Evolutionary conservation across 768 basidiomycete species (phyloP), one percentile per base, ranked within the genome.

Genomic region (Lactarius sanguifluus): DNA sequence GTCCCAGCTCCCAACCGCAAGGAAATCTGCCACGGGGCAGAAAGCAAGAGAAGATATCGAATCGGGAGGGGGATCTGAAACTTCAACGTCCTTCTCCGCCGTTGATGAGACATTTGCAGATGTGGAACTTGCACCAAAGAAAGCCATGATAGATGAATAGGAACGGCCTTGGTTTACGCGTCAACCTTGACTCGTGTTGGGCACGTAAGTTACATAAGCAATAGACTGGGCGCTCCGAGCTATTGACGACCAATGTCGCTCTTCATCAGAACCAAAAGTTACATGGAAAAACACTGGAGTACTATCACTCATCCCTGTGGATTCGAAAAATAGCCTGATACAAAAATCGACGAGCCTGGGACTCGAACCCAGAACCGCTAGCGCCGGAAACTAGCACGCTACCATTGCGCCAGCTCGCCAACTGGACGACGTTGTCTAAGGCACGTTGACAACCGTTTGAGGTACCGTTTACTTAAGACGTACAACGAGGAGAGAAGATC

Each of bases 1-100:
- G 73, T 92, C 91, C 96, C 96, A 98, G 71, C 89, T 91, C 62
- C 87, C 94, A 15, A 96, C 95, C 10, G 96, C 94, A 30, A 98
- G 83, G 74, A 92, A 91, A 74, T 96, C 93, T 10, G 90, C 90
- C 20, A 86, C 88, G 7, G 90, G 85, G 0, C 92, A 94, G 79
- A 96, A 98, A 1, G 90, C 78, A 59, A 98, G 76, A 2, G 87
- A 85, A 2, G 94, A 96, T 67, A 96, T 91, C 15, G 92, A 93
- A 75, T 98, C 96, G 10, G 85, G 75, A 4, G 94, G 94, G 0
- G 92, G 89, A 65, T 94, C 89, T 7, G 81, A 75, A 57, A 96
- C 85, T 71, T 94, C 92, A 64, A 93, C 80, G 75, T 95, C 93
- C 76, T 90, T 92, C 57, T 91, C 89, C 4, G 79, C 78, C 0